phyloP scores from a whole-genome alignment of 2,329 filamentous ascomycete genomes.

The Pseudocercospora crystallina region DNA sequence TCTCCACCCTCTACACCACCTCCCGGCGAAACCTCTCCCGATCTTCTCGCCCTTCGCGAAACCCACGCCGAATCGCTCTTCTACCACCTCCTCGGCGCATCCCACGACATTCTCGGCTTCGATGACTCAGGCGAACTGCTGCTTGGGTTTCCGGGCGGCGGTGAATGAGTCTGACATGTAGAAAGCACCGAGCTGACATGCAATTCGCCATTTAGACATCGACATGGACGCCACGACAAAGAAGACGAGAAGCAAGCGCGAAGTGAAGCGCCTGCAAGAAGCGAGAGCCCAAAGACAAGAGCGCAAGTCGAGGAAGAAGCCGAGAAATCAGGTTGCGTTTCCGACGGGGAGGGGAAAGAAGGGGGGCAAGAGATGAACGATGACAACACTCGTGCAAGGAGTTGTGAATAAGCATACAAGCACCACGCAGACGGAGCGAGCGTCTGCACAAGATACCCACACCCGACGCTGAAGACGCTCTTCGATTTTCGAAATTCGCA shows the following conservation, averaged over 20 bases:
- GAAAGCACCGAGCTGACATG: neutral
- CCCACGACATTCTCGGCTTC: constrained; percentile 42
- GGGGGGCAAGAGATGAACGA: constrained; percentile 26
- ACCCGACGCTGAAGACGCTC: too few species aligned
- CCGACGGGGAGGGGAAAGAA: constrained; percentile 25
- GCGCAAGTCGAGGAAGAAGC: constrained; percentile 39
- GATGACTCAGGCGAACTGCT: constrained; percentile 35
- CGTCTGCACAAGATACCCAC: too few species aligned
- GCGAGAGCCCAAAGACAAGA: constrained; percentile 37
- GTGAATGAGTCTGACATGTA: too few species aligned
- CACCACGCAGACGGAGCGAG: too few species aligned
- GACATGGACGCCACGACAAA: constrained; percentile 37
- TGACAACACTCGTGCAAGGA: constrained; percentile 18
- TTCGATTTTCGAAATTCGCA: too few species aligned
- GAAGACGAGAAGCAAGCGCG: constrained; percentile 22
- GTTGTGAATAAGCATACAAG: too few species aligned
- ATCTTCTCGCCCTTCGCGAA: constrained; percentile 21
- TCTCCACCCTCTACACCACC: constrained; percentile 13
- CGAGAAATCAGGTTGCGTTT: constrained; percentile 42
- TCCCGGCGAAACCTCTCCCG: constrained; percentile 31
- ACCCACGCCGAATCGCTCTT: constrained; percentile 30
- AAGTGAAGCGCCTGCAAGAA: constrained; percentile 23
- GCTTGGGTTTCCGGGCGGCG: constrained; percentile 14
- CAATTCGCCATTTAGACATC: constrained; percentile 34
- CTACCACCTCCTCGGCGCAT: constrained; percentile 41